Conservation (phyloP, 768 basidiomycete genomes). For the Pleurotus cornucopiae region DNA sequence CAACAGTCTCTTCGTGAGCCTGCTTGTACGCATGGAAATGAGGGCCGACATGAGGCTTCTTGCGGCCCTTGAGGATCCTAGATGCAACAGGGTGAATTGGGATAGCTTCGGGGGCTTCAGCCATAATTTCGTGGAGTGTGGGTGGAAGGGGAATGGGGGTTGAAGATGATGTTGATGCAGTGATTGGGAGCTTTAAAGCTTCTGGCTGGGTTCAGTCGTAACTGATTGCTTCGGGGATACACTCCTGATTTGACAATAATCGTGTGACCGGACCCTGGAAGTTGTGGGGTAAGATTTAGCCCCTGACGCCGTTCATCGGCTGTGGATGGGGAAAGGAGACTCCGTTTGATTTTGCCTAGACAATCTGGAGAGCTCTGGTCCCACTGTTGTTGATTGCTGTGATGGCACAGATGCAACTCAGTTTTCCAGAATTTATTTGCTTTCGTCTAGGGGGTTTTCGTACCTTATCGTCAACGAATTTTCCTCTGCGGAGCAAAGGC, state of each 20-base stretch:
- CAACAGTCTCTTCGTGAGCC: slow-evolving; percentile 69
- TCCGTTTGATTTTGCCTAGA: neutral
- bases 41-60: slow-evolving; percentile 77
- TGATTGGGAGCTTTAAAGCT: slow-evolving; percentile 4
- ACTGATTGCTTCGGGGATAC: slow-evolving; percentile 4
- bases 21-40: slow-evolving; percentile 68
- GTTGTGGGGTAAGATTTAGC: slow-evolving; percentile 5
- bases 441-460: no score
- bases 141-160: neutral
- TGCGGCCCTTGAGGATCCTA: slow-evolving; percentile 57
- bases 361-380: neutral
- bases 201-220: slow-evolving; percentile 1
- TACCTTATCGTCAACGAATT: no score
- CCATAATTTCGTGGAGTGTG: slow-evolving; percentile 26
- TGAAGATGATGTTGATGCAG: neutral
- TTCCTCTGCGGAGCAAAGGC: slow-evolving; percentile 2
- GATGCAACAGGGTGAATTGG: slow-evolving; percentile 72
- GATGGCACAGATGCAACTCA: no score
- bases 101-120: slow-evolving; percentile 28
- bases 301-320: slow-evolving; percentile 1
- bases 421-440: no score
- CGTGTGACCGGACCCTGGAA: slow-evolving; percentile 3
- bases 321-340: neutral
- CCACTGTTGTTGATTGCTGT: neutral
- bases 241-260: neutral